Evolutionary conservation across 495 filamentous ascomycete species (phyloP), one percentile per base, ranked within the genome.

Genomic region (Sporormia fimetaria): DNA sequence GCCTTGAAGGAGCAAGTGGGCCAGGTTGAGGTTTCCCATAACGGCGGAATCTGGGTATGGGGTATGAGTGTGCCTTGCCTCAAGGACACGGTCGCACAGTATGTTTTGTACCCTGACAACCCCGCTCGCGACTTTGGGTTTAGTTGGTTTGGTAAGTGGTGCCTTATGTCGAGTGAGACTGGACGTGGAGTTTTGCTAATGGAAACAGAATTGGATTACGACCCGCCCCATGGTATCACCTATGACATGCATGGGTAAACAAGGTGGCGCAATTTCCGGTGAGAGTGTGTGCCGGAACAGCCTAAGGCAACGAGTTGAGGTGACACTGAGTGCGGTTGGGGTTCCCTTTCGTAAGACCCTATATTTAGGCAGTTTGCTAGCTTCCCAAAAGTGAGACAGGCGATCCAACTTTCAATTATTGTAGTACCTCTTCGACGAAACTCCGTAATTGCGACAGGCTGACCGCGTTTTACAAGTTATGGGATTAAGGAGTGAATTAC

Each of bases 141-240:
- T 1, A 49, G 16, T 6, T 53, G 49, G 49, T 49, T 40, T 34
- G 35, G 43, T 47, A 23, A 47, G 43, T 40, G 7, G 14, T 2
- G 2, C 21, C 14, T 9, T 21, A 21, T 32, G 29, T 12, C 9
- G 33, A n/a, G 17, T 3, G 17, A 21, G 27, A 14, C 3, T 21
- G 29, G 26, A 22, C n/a, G n/a, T n/a, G n/a, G 9, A 10, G n/a
- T 27, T n/a, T 6, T 6, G 18, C 30, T 34, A 25, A 31, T 21
- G 12, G 36, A 3, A 5, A 23, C 25, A 37, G 48, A 51, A 26
- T 8, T 34, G 16, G 32, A 28, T 7, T n/a, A n/a, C n/a, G n/a
- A 42, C 23, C 49, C 49, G 7, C n/a, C 47, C 6, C 29, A 52
- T 34, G 49, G 49, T 12, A 33, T 52, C 20, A 42, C 32, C n/a